phyloP scores from a whole-genome alignment of 495 filamentous ascomycete genomes.

The Xylaria longipes region DNA sequence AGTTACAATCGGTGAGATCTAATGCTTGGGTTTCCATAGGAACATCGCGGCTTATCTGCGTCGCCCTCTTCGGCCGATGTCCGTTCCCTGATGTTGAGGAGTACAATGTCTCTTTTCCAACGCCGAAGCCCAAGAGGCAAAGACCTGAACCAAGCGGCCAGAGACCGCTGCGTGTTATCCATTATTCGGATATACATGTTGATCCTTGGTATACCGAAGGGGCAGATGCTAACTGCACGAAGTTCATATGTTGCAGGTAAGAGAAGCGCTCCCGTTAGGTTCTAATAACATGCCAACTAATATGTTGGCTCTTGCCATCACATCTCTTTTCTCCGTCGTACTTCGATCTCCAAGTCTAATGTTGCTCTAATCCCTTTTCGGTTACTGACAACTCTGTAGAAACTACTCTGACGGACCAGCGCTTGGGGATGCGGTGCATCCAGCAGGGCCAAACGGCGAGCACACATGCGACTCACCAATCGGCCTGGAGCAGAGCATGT shows the following conservation, averaged over 20 bases:
- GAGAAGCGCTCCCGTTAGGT: neutral
- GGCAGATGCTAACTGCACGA: slow-evolving; percentile 58
- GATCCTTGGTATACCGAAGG: slow-evolving; percentile 59
- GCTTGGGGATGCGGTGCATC: slow-evolving; percentile 50
- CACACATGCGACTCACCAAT: slow-evolving; percentile 58
- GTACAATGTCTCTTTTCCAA: slow-evolving; percentile 53
- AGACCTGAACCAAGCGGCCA: slow-evolving; percentile 54
- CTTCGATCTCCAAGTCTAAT: neutral
- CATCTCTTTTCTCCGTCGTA: neutral
- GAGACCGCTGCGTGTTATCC: slow-evolving; percentile 57
- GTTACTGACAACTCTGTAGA: slow-evolving; percentile 24
- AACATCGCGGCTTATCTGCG: slow-evolving; percentile 57
- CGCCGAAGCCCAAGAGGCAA: slow-evolving; percentile 46
- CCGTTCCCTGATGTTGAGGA: slow-evolving; percentile 50
- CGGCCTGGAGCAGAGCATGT: slow-evolving; percentile 60
- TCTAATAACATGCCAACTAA: neutral
- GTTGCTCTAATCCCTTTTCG: slow-evolving; percentile 8
- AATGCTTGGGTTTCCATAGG: slow-evolving; percentile 3
- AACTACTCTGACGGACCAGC: slow-evolving; percentile 51
- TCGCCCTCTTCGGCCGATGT: slow-evolving; percentile 57
- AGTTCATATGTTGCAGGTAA: slow-evolving; percentile 62
- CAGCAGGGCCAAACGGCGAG: slow-evolving; percentile 56
- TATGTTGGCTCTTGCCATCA: neutral
- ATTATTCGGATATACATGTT: slow-evolving; percentile 64
- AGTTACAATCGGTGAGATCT: neutral